Percentiles rank a stretch among this genome's conserved stretches.
Conservation (phyloP, 140 eudicot species). For the Senecio squalidus region DNA sequence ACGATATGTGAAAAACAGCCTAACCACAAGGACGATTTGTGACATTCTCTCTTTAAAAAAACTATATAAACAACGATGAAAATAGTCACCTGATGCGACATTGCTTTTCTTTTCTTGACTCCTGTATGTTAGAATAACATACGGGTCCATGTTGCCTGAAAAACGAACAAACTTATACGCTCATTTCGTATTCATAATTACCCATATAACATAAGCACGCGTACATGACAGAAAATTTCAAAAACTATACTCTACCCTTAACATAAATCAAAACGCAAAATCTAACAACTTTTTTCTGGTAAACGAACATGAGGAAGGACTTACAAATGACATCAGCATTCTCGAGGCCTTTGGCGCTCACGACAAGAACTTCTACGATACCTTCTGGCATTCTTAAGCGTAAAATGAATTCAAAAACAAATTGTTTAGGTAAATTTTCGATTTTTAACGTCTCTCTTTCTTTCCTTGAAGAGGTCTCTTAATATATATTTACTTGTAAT, state of each 20-base stretch:
- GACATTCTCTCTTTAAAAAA: too few species aligned
- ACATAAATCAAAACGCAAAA: too few species aligned
- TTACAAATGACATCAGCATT: slow-evolving; percentile 52
- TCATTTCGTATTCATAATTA: neutral
- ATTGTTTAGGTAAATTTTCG: neutral
- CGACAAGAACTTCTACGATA: slow-evolving; percentile 72
- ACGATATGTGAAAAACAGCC: too few species aligned
- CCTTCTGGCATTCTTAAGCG: slow-evolving; percentile 56
- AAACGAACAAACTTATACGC: neutral
- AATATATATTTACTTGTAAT: slow-evolving; percentile 8
- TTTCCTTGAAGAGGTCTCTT: neutral
- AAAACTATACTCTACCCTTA: too few species aligned
- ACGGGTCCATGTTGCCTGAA: slow-evolving; percentile 67
- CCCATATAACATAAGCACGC: too few species aligned
- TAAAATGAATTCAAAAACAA: slow-evolving; percentile 1
- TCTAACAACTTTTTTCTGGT: neutral
- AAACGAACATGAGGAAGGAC: neutral
- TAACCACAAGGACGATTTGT: too few species aligned
- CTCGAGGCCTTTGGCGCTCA: slow-evolving; percentile 75
- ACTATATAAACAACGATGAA: neutral
- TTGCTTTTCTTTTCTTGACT: slow-evolving; percentile 70
- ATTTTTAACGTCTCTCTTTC: neutral
- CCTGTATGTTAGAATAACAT: slow-evolving; percentile 50
- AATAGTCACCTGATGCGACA: slow-evolving; percentile 50
- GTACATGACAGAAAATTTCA: neutral